These are phyloP conservation scores for Vanilla planifolia DNA, from an alignment of 106 monocot genomes.

Conservation along the genomic window DNA sequence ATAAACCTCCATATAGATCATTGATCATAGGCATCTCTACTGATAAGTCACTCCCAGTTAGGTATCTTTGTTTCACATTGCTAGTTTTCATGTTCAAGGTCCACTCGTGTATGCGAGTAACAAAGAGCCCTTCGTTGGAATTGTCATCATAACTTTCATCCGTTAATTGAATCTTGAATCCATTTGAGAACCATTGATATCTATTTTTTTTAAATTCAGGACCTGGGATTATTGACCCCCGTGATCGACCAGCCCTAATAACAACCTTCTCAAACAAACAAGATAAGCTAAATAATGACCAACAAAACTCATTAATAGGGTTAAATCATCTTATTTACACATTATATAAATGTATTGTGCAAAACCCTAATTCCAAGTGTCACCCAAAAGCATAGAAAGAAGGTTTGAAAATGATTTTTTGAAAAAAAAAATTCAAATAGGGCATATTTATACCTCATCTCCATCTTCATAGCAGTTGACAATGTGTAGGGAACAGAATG, in stretches of 20 bases:
- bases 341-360: no score
- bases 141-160: background rate
- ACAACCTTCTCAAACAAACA: slow-evolving; percentile 27
- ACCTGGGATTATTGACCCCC: slow-evolving; percentile 38
- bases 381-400: no score
- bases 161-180: background rate
- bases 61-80: slow-evolving; percentile 23
- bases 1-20: slow-evolving; percentile 21
- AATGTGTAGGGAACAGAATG: slow-evolving; percentile 32
- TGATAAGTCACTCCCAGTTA: slow-evolving; percentile 29
- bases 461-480: slow-evolving; percentile 35
- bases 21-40: slow-evolving; percentile 37
- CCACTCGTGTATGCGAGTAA: slow-evolving; percentile 41
- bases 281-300: no score
- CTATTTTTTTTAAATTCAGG: slow-evolving; percentile 24
- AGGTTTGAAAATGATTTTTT: no score
- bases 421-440: no score
- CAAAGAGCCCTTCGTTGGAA: slow-evolving; percentile 11
- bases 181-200: slow-evolving; percentile 29
- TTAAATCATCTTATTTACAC: no score
- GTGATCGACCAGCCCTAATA: slow-evolving; percentile 30
- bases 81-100: slow-evolving; percentile 38
- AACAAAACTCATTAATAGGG: no score
- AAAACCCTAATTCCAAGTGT: no score
- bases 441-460: slow-evolving; percentile 43